Conservation (phyloP, 257 asterid genomes). For the Datura wrightii region DNA sequence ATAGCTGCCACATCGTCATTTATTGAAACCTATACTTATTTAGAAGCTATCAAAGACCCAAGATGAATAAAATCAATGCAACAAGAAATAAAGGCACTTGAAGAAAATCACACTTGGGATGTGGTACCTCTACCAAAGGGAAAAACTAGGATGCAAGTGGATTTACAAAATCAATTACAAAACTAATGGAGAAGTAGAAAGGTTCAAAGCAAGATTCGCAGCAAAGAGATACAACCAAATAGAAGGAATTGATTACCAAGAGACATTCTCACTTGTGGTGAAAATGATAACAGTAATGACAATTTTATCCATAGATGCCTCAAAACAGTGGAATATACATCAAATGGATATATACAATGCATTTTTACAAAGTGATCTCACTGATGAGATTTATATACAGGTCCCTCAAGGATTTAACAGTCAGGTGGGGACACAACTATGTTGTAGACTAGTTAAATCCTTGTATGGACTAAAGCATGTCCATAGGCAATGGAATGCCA, state of each 20-base stretch:
- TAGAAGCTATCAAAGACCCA: background rate
- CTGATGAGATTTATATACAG: no score
- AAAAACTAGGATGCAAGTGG: background rate
- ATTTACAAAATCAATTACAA: no score
- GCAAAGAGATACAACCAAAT: background rate
- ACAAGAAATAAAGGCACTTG: background rate
- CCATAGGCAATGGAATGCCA: background rate
- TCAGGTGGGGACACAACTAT: no score
- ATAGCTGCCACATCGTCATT: no score
- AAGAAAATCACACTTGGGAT: background rate
- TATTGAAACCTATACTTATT: rapidly evolving
- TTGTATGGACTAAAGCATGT: background rate
- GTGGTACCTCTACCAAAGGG: background rate
- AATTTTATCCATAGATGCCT: background rate
- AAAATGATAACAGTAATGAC: background rate
- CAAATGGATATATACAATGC: background rate
- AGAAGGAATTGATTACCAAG: background rate
- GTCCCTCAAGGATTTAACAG: background rate
- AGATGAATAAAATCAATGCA: background rate
- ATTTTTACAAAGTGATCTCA: background rate
- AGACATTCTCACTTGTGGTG: background rate
- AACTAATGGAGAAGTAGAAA: background rate
- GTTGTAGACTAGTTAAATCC: background rate
- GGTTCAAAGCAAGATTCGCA: background rate
- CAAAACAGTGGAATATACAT: background rate